These are phyloP conservation scores for Rhizodiscina lignyota DNA, from an alignment of 495 filamentous ascomycete species.

Conservation along the genomic window DNA sequence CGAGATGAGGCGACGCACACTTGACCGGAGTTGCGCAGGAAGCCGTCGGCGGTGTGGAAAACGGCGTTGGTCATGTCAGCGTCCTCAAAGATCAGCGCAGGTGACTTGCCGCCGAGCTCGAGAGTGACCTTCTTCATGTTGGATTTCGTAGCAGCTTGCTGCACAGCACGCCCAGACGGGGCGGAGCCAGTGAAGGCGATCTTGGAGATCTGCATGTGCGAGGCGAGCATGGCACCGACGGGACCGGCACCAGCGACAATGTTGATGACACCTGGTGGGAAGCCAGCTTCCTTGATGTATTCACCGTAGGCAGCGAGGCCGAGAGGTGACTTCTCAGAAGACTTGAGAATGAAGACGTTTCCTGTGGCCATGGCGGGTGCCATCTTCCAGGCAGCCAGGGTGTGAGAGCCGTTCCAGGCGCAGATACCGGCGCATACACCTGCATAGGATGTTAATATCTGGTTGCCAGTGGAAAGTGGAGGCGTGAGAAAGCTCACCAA, in stretches of 20 bases:
- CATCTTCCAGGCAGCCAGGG: constrained; percentile 17
- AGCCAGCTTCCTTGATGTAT: constrained; percentile 2
- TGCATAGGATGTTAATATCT: too few relatives aligned
- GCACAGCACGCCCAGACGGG: not conserved
- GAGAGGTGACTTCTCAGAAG: constrained; percentile 2
- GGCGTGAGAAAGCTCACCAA: constrained; percentile 20
- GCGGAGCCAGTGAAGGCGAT: constrained; percentile 1
- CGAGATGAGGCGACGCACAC: not conserved
- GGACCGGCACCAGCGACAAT: constrained; percentile 12
- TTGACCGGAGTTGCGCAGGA: not conserved
- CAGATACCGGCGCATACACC: constrained; percentile 16
- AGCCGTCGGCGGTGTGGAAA: not conserved
- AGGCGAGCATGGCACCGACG: not conserved
- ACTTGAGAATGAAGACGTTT: constrained; percentile 1
- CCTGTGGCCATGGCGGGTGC: constrained; percentile 1
- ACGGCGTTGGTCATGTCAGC: not conserved
- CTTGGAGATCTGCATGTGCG: constrained; percentile 1
- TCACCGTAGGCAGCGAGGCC: not conserved
- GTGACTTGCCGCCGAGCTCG: constrained; percentile 2
- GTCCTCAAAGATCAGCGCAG: constrained; percentile 2
- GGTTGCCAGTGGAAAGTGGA: too few relatives aligned
- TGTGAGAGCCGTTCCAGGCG: constrained; percentile 21
- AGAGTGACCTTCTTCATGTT: constrained; percentile 2
- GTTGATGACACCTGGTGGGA: constrained; percentile 2
- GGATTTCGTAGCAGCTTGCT: not conserved